These are phyloP conservation scores for Vaccinium macrocarpon DNA, from an alignment of 148 eudicot genomes.

Conservation along the genomic window DNA sequence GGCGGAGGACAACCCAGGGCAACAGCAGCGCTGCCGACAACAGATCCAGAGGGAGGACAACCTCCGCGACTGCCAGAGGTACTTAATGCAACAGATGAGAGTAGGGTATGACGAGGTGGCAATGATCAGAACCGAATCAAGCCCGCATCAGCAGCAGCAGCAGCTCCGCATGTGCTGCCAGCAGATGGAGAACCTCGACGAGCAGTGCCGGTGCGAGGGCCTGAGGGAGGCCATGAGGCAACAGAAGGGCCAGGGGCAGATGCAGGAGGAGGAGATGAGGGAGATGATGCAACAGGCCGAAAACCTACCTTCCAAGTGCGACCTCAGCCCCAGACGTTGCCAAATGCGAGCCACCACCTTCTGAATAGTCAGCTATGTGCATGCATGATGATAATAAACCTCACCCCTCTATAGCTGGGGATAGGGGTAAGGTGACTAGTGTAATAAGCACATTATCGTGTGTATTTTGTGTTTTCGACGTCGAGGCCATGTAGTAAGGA, in stretches of 20 bases:
- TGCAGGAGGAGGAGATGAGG: conserved; percentile 20
- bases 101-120: not conserved
- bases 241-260: conserved; percentile 19
- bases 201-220: conserved; percentile 33
- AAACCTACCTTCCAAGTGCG: conserved; percentile 27
- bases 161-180: conserved; percentile 33
- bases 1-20: not conserved
- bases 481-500: not conserved
- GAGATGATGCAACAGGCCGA: conserved; percentile 24
- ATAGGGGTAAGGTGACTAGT: not conserved
- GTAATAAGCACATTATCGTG: conserved; percentile 4
- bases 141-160: conserved; percentile 14
- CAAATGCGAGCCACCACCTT: not conserved
- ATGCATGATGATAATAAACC: not conserved
- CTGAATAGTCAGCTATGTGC: not conserved
- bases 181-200: conserved; percentile 25
- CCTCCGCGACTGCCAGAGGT: conserved; percentile 31
- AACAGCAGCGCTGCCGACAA: conserved; percentile 21
- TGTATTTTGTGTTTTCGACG: not conserved
- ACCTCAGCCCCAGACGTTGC: conserved; percentile 15
- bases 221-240: conserved; percentile 22
- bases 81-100: conserved; percentile 5
- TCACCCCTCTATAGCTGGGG: conserved; percentile 7
- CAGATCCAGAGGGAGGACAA: conserved; percentile 27
- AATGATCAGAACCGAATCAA: not conserved